These are phyloP conservation scores for Plasmodium blacklocki DNA, from an alignment of 169 alveolate species.

Conservation along the genomic window DNA sequence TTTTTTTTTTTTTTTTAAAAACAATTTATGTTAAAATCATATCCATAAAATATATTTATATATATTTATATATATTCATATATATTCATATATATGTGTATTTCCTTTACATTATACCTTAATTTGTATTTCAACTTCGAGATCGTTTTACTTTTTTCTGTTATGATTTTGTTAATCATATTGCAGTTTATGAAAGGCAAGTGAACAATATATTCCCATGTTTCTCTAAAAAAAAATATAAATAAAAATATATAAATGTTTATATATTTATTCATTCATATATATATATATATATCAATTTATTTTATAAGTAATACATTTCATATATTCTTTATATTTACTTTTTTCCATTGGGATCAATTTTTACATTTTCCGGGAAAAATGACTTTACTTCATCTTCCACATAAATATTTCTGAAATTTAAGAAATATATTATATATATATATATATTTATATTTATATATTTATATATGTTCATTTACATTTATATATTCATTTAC, in stretches of 20 bases:
- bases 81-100: background rate
- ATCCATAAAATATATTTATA: too few relatives aligned
- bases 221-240: slow-evolving; percentile 29
- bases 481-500: too few relatives aligned
- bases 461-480: too few relatives aligned
- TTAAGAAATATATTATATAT: background rate
- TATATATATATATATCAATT: background rate
- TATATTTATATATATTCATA: too few relatives aligned
- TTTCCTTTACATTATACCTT: slow-evolving; percentile 24
- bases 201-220: slow-evolving; percentile 76
- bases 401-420: slow-evolving; percentile 49
- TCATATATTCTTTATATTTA: background rate
- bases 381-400: slow-evolving; percentile 76
- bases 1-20: background rate
- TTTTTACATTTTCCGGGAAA: slow-evolving; percentile 69
- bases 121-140: slow-evolving; percentile 64
- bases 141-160: slow-evolving; percentile 56
- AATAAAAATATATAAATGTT: background rate
- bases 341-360: slow-evolving; percentile 76
- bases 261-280: background rate
- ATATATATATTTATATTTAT: too few relatives aligned
- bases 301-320: background rate
- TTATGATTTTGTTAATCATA: slow-evolving; percentile 52
- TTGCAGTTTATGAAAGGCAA: slow-evolving; percentile 73
- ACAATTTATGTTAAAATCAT: too few relatives aligned